A percentile compares a stretch with the other conserved stretches of the same genome.
Evolutionary conservation across 768 basidiomycete species (phyloP).

Genomic region (Calocybe cyanea): DNA sequence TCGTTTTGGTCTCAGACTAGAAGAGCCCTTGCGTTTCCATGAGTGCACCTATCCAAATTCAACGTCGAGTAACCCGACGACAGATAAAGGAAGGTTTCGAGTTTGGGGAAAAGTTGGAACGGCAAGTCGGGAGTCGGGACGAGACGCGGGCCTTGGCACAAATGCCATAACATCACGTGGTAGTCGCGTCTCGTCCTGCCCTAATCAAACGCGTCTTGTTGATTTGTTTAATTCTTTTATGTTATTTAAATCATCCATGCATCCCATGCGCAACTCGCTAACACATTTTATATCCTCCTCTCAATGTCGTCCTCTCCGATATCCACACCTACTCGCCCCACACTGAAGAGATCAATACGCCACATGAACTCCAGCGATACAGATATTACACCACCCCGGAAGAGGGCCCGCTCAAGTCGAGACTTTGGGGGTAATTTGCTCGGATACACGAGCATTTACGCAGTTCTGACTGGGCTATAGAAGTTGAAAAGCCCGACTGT

Average conservation of each 20-base stretch:
- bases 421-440: constrained; percentile 5
- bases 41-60: too few relatives aligned
- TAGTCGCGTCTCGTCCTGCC: constrained; percentile 7
- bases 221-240: constrained; percentile 11
- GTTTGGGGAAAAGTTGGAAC: too few relatives aligned
- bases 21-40: too few relatives aligned
- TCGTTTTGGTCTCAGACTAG: too few relatives aligned
- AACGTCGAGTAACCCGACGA: too few relatives aligned
- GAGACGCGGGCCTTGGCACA: too few relatives aligned
- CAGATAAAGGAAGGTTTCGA: too few relatives aligned
- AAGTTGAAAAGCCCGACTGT: constrained; percentile 12
- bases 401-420: constrained; percentile 15
- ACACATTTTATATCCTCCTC: not conserved
- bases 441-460: not conserved
- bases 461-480: not conserved
- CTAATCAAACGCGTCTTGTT: constrained; percentile 15
- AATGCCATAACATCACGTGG: too few relatives aligned
- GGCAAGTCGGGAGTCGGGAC: too few relatives aligned
- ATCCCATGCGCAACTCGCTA: not conserved
- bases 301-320: constrained; percentile 12
- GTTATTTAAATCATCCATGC: not conserved
- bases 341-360: constrained; percentile 10
- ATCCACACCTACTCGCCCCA: constrained; percentile 7
- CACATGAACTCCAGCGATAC: constrained; percentile 18
- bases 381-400: constrained; percentile 16